Evolutionary conservation across 768 basidiomycete species (phyloP).

Genomic region (Termitomyces sp.): DNA sequence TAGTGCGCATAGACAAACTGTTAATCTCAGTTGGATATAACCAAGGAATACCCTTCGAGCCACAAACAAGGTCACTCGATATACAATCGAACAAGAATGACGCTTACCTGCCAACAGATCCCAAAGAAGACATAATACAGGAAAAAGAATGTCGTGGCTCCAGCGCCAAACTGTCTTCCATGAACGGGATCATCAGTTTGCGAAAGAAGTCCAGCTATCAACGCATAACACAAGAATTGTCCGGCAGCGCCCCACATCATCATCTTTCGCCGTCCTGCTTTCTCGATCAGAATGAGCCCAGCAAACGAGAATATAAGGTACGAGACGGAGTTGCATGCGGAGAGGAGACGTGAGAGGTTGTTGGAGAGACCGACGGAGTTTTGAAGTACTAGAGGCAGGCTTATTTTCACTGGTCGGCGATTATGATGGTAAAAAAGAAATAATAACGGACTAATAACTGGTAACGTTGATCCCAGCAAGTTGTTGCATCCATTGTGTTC

Average conservation of each 20-base stretch:
- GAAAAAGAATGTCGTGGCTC: slow-evolving; percentile 49
- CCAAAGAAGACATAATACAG: slow-evolving; percentile 50
- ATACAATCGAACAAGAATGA: neutral
- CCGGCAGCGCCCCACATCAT: slow-evolving; percentile 54
- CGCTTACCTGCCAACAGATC: slow-evolving; percentile 47
- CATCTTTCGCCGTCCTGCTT: slow-evolving; percentile 43
- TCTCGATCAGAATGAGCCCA: slow-evolving; percentile 44
- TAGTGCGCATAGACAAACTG: slow-evolving; percentile 45
- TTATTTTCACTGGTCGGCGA: neutral
- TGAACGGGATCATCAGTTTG: slow-evolving; percentile 26
- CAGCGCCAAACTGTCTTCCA: slow-evolving; percentile 36
- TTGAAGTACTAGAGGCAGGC: slow-evolving; percentile 42
- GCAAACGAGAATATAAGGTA: slow-evolving; percentile 47
- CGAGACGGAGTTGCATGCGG: slow-evolving; percentile 49
- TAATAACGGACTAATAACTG: slow-evolving; percentile 40
- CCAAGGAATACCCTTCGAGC: slow-evolving; percentile 47
- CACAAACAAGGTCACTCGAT: neutral
- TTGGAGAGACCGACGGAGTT: slow-evolving; percentile 53
- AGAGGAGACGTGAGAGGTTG: slow-evolving; percentile 43
- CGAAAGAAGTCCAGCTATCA: slow-evolving; percentile 37
- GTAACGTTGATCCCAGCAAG: slow-evolving; percentile 50
- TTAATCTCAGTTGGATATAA: slow-evolving; percentile 51
- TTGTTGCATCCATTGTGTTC: slow-evolving; percentile 52
- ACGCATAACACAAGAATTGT: slow-evolving; percentile 43
- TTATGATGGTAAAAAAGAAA: neutral